These are phyloP conservation scores for Aspergillus sparsus DNA, from an alignment of 495 filamentous ascomycete species.

Conservation along the genomic window DNA sequence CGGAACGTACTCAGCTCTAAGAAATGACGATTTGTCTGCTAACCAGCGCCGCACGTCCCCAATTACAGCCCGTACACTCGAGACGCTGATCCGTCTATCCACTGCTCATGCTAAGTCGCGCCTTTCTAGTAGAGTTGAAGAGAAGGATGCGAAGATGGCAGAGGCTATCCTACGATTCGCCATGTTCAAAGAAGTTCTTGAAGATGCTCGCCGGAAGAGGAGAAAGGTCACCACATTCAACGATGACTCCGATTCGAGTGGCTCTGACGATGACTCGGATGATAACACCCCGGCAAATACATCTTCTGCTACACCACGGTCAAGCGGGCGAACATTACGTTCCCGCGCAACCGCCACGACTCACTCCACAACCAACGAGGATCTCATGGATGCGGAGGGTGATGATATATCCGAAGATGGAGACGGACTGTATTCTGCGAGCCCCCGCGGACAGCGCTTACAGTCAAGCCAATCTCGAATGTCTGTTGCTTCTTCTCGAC, in stretches of 20 bases:
- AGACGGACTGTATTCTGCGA: constrained; percentile 58
- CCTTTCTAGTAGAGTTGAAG: constrained; percentile 88
- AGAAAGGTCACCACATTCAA: constrained; percentile 55
- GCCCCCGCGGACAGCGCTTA: constrained; percentile 53
- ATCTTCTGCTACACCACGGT: constrained; percentile 39
- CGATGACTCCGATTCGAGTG: constrained; percentile 47
- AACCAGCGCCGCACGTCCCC: constrained; percentile 92
- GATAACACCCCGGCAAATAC: constrained; percentile 38
- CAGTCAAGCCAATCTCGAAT: constrained; percentile 58
- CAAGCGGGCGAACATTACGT: constrained; percentile 42
- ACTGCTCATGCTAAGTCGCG: constrained; percentile 95
- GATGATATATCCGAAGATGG: constrained; percentile 48
- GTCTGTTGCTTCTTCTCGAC: constrained; percentile 65
- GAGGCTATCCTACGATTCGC: constrained; percentile 92
- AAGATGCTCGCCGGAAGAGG: constrained; percentile 79
- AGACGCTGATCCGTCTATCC: constrained; percentile 94
- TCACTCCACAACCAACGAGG: constrained; percentile 44
- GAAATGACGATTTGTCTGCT: constrained; percentile 94
- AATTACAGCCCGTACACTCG: constrained; percentile 95
- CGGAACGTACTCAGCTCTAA: constrained; percentile 85
- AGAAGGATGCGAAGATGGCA: constrained; percentile 83
- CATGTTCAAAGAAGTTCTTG: constrained; percentile 95
- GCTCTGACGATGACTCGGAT: constrained; percentile 38
- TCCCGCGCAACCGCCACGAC: constrained; percentile 47
- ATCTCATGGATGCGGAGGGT: constrained; percentile 35